Base-by-base conservation (phyloP, 176 grass and related monocot species). In the Areca catechu region DNA sequence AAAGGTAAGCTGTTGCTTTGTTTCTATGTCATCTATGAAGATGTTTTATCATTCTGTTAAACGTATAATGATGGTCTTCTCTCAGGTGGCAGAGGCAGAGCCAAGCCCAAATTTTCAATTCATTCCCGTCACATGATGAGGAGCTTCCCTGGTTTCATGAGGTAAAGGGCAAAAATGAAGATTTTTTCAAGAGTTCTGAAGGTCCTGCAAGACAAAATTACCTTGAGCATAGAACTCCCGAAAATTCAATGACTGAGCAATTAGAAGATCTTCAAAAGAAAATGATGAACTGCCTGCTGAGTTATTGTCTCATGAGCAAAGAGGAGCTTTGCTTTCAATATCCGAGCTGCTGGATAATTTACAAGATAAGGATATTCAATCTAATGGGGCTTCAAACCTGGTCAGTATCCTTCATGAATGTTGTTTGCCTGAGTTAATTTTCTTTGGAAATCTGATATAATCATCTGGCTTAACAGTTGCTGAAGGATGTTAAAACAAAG, bases 341-440 rank as follows among this genome's bases (percentile, higher is more conserved):
- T 68, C 83, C 54, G 92, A 96, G 67, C 83, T 96, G 69, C 68
- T 96, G 49, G 92, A 88, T 72, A 70, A 81, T 79, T 69, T 96
- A 55, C 74, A 90, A 49, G 67, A 62, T 55, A 96, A 85, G 69
- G 79, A 80, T 72, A 70, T 16, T 34, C 50, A 50, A 54, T 79
- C 68, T 88, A 24, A 54, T 15, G 67, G 70, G 52, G 19, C 72
- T 71, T 47, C 58, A 81, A 78, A 65, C 66, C 55, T 29, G 80
- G 86, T 84, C 21, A 30, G 72, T 19, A 84, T 58, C 82, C 10
- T 59, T 72, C 62, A 12, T 63, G 34, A 43, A 5, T 43, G 34
- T 43, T 43, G 34, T 66, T 55, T 24, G 60, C 5, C n/a, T 73
- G 17, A 43, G 21, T 60, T 78, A 68, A 54, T 63, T 50, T 72